Evolutionary conservation across 345 rosid species (phyloP), one percentile per base, ranked within the genome.

Genomic region (Salix udensis): DNA sequence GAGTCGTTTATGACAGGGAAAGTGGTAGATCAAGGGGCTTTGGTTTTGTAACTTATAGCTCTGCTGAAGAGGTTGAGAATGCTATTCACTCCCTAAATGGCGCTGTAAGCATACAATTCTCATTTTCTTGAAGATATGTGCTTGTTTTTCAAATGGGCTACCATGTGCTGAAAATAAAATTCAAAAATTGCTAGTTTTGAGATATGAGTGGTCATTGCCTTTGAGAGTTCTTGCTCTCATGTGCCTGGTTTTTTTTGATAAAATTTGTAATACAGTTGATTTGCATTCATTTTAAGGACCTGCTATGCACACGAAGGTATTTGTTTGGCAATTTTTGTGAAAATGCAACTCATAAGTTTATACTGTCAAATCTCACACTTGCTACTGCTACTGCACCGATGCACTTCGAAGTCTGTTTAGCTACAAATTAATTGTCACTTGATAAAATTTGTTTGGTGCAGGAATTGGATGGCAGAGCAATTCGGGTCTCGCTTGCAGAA

Each of bases 1-100:
- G 75, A 85, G 99, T 96, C 42, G 90, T 96, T 68, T 96, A 91
- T 77, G 99, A 96, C 82, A 82, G 98, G 84, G 98, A 93, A 67
- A 93, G 85, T 72, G 98, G 99, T 69, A 87, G 99, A 78, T 96
- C 99, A 61, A 91, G 94, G 87, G 98, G 99, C 74, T 96, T 93
- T 40, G 99, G 99, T 65, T 96, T 96, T 77, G 98, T 96, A 60
- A 88, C 96, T 10, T 96, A 88, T 82, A 86, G 85, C 78, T 89
- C 97, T 71, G 67, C 97, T 75, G 86, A 88, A 48, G 99, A 96
- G 85, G 97, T 91, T 64, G 77, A 88, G 79, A 82, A 70, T 70
- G 99, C 98, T 26, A 86, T 96, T 66, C 86, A 80, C 30, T 83
- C 92, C 75, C 85, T 93, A 84, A 73, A 96, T 77, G 99, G 99